phyloP scores from a whole-genome alignment of 2,329 filamentous ascomycete genomes.

The Coniochaeta prunicola region DNA sequence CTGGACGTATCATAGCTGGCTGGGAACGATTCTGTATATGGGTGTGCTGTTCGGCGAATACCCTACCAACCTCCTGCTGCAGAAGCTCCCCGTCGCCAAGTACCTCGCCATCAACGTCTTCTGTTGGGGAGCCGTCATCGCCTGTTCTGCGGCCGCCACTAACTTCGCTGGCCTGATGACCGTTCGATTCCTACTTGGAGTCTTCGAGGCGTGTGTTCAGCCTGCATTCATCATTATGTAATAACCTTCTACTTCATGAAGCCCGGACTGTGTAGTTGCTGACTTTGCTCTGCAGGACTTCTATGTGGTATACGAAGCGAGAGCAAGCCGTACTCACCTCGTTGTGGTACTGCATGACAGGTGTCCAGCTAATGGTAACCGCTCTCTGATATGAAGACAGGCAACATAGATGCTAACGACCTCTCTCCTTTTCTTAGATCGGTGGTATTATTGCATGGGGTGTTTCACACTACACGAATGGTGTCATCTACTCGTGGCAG shows the following conservation, averaged over 20 bases:
- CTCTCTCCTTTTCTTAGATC: conserved; percentile 9
- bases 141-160: conserved; percentile 21
- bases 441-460: conserved; percentile 31
- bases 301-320: conserved; percentile 32
- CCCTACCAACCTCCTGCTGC: conserved; percentile 28
- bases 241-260: no score
- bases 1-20: conserved; percentile 10
- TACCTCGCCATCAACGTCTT: conserved; percentile 30
- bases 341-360: conserved; percentile 8
- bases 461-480: neutral
- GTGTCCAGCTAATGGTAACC: neutral
- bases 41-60: conserved; percentile 33
- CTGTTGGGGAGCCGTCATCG: conserved; percentile 32
- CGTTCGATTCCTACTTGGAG: conserved; percentile 33
- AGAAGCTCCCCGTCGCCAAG: conserved; percentile 30
- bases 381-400: neutral
- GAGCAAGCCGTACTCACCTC: conserved; percentile 23
- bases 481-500: conserved; percentile 12
- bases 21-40: conserved; percentile 32
- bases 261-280: no score
- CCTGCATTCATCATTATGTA: conserved; percentile 25
- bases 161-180: conserved; percentile 31
- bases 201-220: conserved; percentile 37
- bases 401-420: no score
- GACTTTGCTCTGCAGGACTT: conserved; percentile 21